Conservation (phyloP, 2,329 filamentous ascomycete genomes). For the Claviceps sp. region DNA sequence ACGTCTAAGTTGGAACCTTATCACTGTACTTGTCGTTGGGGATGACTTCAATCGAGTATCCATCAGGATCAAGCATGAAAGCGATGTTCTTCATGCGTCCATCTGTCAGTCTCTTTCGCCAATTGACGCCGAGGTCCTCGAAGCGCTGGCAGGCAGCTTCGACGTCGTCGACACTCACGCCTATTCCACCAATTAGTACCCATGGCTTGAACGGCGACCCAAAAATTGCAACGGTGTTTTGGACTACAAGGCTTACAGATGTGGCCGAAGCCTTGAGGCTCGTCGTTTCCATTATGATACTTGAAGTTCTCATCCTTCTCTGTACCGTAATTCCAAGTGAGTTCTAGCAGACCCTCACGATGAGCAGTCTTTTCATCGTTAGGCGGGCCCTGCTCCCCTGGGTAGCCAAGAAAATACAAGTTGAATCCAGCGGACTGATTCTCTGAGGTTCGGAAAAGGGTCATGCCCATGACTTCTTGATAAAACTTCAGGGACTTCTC, state of each 20-base stretch:
- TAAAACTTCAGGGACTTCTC: slow-evolving; percentile 67
- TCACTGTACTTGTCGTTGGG: slow-evolving; percentile 49
- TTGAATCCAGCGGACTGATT: slow-evolving; percentile 64
- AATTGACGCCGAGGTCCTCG: slow-evolving; percentile 67
- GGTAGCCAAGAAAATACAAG: slow-evolving; percentile 85
- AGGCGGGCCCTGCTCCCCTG: slow-evolving; percentile 38
- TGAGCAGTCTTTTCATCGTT: slow-evolving; percentile 43
- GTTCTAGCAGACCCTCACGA: slow-evolving; percentile 74
- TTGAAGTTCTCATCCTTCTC: slow-evolving; percentile 74
- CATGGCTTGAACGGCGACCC: too few relatives aligned
- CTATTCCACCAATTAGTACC: slow-evolving; percentile 25
- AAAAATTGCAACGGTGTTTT: neutral
- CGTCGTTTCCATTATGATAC: slow-evolving; percentile 85
- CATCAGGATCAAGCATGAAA: slow-evolving; percentile 79
- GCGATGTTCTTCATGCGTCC: slow-evolving; percentile 89
- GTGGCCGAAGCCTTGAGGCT: slow-evolving; percentile 90
- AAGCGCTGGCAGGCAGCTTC: slow-evolving; percentile 78
- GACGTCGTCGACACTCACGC: slow-evolving; percentile 75
- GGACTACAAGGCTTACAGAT: slow-evolving; percentile 49
- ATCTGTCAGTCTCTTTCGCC: slow-evolving; percentile 93
- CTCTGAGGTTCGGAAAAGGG: slow-evolving; percentile 59
- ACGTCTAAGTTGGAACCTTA: slow-evolving; percentile 1
- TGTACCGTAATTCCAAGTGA: slow-evolving; percentile 75
- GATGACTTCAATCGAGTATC: slow-evolving; percentile 69
- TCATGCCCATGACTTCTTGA: slow-evolving; percentile 82